A percentile compares a stretch with the other conserved stretches of the same genome.
Conservation (phyloP, 345 rosid genomes). For the Syzygium aromaticum region DNA sequence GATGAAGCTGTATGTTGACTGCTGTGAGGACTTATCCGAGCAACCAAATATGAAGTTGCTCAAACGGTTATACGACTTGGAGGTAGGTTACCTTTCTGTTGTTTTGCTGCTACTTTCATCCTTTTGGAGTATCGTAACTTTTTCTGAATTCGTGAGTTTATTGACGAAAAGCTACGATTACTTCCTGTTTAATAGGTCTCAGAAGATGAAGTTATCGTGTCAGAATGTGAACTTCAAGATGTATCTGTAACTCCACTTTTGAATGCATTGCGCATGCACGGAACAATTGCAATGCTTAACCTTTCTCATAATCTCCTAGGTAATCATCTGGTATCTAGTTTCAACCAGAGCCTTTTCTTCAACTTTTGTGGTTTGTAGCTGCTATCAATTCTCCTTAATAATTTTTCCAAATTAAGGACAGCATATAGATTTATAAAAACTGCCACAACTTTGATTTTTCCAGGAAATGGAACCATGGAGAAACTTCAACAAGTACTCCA, state of each 20-base stretch:
- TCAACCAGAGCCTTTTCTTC: background rate
- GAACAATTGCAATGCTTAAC: slow-evolving; percentile 61
- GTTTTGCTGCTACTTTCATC: background rate
- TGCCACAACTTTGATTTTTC: background rate
- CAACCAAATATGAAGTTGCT: slow-evolving; percentile 75
- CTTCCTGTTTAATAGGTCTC: slow-evolving; percentile 37
- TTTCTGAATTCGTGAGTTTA: background rate
- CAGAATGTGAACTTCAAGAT: slow-evolving; percentile 92
- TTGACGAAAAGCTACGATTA: background rate
- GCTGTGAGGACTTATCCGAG: slow-evolving; percentile 62
- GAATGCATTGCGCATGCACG: slow-evolving; percentile 58
- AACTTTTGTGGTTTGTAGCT: background rate
- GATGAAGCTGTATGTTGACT: slow-evolving; percentile 77
- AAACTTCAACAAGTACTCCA: slow-evolving; percentile 63
- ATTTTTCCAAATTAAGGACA: background rate
- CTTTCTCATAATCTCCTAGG: slow-evolving; percentile 93
- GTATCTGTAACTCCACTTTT: slow-evolving; percentile 73
- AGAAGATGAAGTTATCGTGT: slow-evolving; percentile 76
- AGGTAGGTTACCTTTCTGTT: slow-evolving; percentile 27
- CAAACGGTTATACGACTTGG: slow-evolving; percentile 65
- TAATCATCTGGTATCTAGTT: slow-evolving; percentile 14
- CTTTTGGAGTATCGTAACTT: background rate
- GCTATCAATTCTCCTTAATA: background rate
- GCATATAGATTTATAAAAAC: background rate
- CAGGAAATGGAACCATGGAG: slow-evolving; percentile 97